A percentile compares a stretch with the other conserved stretches of the same genome.
Conservation (phyloP, 2,329 filamentous ascomycete genomes). For the Exserohilum turcica region DNA sequence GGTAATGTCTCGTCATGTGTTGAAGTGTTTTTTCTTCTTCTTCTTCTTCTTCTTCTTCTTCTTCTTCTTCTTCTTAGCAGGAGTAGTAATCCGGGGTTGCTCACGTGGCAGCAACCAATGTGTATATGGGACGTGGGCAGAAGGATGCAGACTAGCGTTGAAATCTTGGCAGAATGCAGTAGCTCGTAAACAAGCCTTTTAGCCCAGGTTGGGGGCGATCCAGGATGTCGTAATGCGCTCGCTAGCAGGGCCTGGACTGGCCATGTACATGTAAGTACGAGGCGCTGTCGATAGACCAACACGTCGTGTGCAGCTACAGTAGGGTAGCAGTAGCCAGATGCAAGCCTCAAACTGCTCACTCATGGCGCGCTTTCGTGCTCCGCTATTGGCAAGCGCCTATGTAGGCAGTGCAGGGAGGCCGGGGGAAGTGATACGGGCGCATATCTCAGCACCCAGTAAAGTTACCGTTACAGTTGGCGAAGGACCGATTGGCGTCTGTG, state of each 20-base stretch:
- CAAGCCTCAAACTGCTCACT: no score
- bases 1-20: neutral
- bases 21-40: constrained; percentile 1
- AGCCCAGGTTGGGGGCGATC: no score
- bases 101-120: neutral
- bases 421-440: neutral
- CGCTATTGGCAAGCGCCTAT: neutral
- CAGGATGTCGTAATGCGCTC: neutral
- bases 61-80: no score
- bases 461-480: neutral
- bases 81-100: constrained; percentile 8
- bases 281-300: neutral
- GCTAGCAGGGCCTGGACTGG: neutral
- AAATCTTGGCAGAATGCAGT: neutral
- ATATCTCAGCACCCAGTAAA: neutral
- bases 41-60: no score
- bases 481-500: neutral
- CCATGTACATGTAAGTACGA: neutral
- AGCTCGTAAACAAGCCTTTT: neutral
- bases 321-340: no score
- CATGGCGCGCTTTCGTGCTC: neutral
- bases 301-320: no score
- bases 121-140: neutral
- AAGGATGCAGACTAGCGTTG: neutral
- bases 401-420: neutral